Percentiles rank a stretch among this genome's conserved stretches.
These are phyloP conservation scores for Metschnikowia rubicola DNA, from an alignment of 805 yeast species.

Conservation along the genomic window DNA sequence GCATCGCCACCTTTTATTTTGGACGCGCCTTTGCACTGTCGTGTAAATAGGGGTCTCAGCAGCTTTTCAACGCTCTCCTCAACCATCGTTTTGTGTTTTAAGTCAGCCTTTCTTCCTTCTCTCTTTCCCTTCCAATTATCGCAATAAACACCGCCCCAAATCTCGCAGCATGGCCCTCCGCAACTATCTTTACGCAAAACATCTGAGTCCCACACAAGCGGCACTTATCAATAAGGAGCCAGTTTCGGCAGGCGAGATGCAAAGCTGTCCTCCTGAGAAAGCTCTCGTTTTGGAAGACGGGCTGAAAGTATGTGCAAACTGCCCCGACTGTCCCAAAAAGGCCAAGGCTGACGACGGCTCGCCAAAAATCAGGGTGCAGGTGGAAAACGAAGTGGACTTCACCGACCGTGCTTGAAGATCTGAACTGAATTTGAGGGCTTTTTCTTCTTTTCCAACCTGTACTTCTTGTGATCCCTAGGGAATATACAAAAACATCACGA, in stretches of 20 bases:
- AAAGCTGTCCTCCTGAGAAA: conserved; percentile 11
- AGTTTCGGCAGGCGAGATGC: neutral
- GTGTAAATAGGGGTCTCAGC: neutral
- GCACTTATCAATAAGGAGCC: conserved; percentile 18
- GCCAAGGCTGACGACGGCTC: conserved; percentile 9
- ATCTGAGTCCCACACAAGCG: conserved; percentile 21
- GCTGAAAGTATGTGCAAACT: conserved; percentile 25
- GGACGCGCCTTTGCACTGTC: neutral
- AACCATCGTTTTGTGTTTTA: no score
- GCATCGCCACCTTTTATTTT: neutral
- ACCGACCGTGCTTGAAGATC: neutral
- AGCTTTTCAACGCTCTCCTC: no score
- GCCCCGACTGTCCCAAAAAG: conserved; percentile 29
- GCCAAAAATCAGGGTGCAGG: conserved; percentile 12
- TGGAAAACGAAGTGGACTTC: conserved; percentile 12
- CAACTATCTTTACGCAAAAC: conserved; percentile 40
- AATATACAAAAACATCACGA: neutral
- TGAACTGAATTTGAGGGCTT: neutral
- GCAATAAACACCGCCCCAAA: no score
- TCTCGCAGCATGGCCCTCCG: conserved; percentile 34
- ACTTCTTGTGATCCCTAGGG: no score
- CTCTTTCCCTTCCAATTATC: neutral
- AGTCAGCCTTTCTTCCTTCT: neutral
- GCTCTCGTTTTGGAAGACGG: conserved; percentile 22
- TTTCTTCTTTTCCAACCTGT: no score